Percentiles rank a stretch among this genome's conserved stretches.
These are phyloP conservation scores for Stachybotrys chlorohalonatus DNA, from an alignment of 2,329 filamentous ascomycete species.

Conservation along the genomic window DNA sequence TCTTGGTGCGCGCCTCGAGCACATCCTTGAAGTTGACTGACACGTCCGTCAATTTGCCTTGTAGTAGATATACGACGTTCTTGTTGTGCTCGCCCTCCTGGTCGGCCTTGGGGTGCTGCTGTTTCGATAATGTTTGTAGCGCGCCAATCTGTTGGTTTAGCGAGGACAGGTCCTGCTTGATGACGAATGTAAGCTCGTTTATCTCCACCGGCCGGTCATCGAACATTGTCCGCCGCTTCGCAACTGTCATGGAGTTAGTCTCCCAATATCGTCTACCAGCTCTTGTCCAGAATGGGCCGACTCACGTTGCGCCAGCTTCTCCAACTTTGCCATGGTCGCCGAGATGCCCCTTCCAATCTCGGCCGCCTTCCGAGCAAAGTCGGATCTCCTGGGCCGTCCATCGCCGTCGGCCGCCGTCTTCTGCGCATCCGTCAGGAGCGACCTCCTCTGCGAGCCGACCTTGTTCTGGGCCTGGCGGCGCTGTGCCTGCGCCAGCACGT, in stretches of 20 bases:
- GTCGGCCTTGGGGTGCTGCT: constrained; percentile 62
- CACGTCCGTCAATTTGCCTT: constrained; percentile 87
- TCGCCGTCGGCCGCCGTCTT: constrained; percentile 52
- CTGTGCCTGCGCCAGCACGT: constrained; percentile 80
- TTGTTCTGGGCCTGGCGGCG: constrained; percentile 69
- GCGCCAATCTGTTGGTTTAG: constrained; percentile 78
- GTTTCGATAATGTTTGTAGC: constrained; percentile 68
- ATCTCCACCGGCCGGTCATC: constrained; percentile 96
- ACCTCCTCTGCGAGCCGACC: constrained; percentile 69
- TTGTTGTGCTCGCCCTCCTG: constrained; percentile 97
- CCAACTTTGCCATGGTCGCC: constrained; percentile 87
- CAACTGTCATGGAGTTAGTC: constrained; percentile 45
- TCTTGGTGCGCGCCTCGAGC: constrained; percentile 90
- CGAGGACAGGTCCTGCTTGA: constrained; percentile 88
- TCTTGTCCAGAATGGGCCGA: constrained; percentile 6
- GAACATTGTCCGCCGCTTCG: constrained; percentile 94
- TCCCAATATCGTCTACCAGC: neutral
- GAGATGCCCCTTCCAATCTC: constrained; percentile 89
- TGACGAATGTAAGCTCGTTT: constrained; percentile 92
- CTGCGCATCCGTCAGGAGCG: constrained; percentile 66
- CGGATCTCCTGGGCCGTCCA: constrained; percentile 57
- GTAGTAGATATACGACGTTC: constrained; percentile 86
- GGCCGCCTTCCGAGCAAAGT: constrained; percentile 86
- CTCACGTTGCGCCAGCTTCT: constrained; percentile 78
- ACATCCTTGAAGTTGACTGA: constrained; percentile 96